phyloP scores from a whole-genome alignment of 129 eudicot genomes.

The Pulicaria dysenterica region DNA sequence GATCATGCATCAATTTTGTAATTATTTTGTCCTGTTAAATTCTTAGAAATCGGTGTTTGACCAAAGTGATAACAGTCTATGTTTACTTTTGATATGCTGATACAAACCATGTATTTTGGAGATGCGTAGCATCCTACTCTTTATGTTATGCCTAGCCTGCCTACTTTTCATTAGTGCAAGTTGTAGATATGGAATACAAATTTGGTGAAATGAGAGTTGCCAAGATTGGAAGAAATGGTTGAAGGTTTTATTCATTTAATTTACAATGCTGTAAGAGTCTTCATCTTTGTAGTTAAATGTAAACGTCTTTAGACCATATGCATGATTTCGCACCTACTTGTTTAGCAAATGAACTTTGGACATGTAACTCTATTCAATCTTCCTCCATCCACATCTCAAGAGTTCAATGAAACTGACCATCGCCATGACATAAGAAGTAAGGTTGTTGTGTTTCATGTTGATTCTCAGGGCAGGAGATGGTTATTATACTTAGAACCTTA shows the following conservation, averaged over 20 bases:
- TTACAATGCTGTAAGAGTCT: no score
- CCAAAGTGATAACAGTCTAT: not conserved
- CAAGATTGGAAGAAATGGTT: not conserved
- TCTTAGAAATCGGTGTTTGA: slow-evolving; percentile 6
- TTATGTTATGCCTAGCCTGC: no score
- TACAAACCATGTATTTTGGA: not conserved
- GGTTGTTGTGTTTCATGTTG: no score
- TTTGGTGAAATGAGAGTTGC: not conserved
- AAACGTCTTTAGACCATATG: not conserved
- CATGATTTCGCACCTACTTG: not conserved
- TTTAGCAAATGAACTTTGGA: not conserved
- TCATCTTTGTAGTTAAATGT: not conserved
- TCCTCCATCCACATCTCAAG: not conserved
- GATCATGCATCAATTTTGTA: not conserved
- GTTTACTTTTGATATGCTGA: not conserved
- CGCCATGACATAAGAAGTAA: not conserved
- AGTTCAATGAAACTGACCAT: not conserved
- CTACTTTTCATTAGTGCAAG: no score
- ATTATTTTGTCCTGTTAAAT: not conserved
- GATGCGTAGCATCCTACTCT: not conserved
- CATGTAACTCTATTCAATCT: not conserved
- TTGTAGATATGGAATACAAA: no score
- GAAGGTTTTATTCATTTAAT: not conserved
- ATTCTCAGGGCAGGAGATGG: no score
- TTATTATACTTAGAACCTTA: no score